Conservation (phyloP, 352 stramenopile species). For the Globisporangium rhizosaccharum region DNA sequence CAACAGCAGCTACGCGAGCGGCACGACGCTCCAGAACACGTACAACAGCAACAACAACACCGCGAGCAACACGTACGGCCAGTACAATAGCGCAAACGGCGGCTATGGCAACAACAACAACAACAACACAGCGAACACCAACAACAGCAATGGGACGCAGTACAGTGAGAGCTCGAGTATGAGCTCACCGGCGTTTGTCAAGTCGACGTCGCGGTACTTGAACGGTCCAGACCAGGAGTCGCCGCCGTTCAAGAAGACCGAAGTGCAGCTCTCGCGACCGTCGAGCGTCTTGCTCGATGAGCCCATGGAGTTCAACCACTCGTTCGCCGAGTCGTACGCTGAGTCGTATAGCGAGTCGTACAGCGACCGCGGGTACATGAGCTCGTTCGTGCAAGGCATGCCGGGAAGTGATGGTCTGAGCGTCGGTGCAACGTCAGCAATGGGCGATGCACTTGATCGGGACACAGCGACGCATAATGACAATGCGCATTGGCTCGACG, state of each 20-base stretch:
- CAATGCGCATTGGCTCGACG: conserved; percentile 51
- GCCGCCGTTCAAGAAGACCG: conserved; percentile 30
- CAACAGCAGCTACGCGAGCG: conserved; percentile 10
- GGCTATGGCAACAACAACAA: conserved; percentile 8
- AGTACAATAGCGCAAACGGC: not conserved
- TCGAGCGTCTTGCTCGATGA: conserved; percentile 47
- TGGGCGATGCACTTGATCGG: conserved; percentile 11
- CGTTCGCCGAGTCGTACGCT: conserved; percentile 48
- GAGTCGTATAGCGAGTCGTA: conserved; percentile 52
- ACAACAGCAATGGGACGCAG: conserved; percentile 6
- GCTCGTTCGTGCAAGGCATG: conserved; percentile 40
- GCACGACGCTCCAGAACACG: conserved; percentile 3
- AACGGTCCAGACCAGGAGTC: conserved; percentile 15
- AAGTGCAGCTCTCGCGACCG: conserved; percentile 33
- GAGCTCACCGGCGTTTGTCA: conserved; percentile 5
- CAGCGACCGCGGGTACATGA: conserved; percentile 35
- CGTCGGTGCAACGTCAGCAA: conserved; percentile 11
- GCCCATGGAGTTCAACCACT: conserved; percentile 50
- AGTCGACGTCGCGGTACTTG: conserved; percentile 13
- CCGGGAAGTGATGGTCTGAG: conserved; percentile 25
- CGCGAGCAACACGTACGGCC: not conserved
- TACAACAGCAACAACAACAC: conserved; percentile 12
- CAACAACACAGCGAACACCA: conserved; percentile 1
- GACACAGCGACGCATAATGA: conserved; percentile 15
- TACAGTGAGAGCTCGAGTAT: conserved; percentile 1